These are phyloP conservation scores for Cephaloascus fragrans DNA, from an alignment of 805 yeast species.

Conservation along the genomic window DNA sequence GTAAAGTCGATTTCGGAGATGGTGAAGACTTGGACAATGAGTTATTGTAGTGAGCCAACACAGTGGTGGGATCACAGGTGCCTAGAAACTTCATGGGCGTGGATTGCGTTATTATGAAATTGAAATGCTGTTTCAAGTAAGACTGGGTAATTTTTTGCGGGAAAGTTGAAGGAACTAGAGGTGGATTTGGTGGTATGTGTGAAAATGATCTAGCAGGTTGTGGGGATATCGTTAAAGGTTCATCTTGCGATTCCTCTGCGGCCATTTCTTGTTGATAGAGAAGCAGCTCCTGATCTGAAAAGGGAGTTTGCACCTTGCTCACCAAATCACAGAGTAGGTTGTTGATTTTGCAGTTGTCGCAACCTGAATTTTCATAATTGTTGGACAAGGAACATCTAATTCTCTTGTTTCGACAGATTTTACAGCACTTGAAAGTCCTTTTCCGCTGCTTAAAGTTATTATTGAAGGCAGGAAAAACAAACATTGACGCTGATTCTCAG, in stretches of 20 bases:
- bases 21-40: neutral
- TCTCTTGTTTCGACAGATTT: slow-evolving; percentile 25
- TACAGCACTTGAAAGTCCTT: slow-evolving; percentile 30
- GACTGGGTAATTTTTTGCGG: neutral
- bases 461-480: slow-evolving; percentile 33
- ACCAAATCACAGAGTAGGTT: slow-evolving; percentile 6
- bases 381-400: slow-evolving; percentile 7
- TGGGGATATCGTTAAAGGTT: neutral
- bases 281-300: no score
- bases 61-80: neutral
- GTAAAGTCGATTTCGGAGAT: neutral
- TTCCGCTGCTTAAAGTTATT: slow-evolving; percentile 28
- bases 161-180: neutral
- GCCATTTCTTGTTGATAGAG: no score
- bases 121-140: neutral
- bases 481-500: slow-evolving; percentile 11
- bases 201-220: neutral
- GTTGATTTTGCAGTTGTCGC: slow-evolving; percentile 9
- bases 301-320: no score
- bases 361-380: slow-evolving; percentile 9
- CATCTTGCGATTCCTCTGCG: no score
- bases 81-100: neutral
- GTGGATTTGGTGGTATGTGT: neutral
- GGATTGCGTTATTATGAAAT: neutral
- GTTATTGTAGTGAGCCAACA: neutral